These are phyloP conservation scores for Schizosaccharomyces japonicus DNA, from an alignment of 805 yeast species.

Conservation along the genomic window DNA sequence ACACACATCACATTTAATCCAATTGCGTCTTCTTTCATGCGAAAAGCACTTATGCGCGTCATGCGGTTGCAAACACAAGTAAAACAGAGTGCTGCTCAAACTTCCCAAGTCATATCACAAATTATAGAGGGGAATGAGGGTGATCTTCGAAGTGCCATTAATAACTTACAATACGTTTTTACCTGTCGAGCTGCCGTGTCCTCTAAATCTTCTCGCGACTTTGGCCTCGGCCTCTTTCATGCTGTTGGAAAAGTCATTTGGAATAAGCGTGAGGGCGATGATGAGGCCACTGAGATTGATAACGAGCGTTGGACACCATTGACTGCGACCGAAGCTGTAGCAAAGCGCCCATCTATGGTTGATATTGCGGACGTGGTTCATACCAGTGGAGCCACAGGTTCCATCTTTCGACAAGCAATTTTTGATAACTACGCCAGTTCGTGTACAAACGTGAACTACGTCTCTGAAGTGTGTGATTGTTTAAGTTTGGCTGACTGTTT, in stretches of 20 bases:
- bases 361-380: neutral
- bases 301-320: neutral
- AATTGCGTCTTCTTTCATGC: neutral
- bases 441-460: neutral
- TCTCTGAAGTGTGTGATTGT: neutral
- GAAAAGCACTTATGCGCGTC: neutral
- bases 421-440: neutral
- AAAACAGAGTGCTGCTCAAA: neutral
- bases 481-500: neutral
- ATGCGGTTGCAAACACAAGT: too few relatives aligned
- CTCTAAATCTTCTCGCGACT: neutral
- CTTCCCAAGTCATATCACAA: neutral
- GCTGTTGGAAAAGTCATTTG: conserved; percentile 1
- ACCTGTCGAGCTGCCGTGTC: neutral
- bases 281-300: neutral
- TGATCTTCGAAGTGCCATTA: neutral
- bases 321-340: neutral
- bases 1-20: neutral
- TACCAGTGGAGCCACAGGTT: neutral
- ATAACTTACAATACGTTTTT: neutral
- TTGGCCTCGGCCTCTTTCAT: conserved; percentile 1
- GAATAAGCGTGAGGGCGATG: conserved; percentile 2
- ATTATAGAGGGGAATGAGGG: neutral
- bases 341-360: neutral
- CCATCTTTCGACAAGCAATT: neutral